phyloP scores from a whole-genome alignment of 228 moss, liverwort and hornwort species.

The Sphagnum magellanicum region DNA sequence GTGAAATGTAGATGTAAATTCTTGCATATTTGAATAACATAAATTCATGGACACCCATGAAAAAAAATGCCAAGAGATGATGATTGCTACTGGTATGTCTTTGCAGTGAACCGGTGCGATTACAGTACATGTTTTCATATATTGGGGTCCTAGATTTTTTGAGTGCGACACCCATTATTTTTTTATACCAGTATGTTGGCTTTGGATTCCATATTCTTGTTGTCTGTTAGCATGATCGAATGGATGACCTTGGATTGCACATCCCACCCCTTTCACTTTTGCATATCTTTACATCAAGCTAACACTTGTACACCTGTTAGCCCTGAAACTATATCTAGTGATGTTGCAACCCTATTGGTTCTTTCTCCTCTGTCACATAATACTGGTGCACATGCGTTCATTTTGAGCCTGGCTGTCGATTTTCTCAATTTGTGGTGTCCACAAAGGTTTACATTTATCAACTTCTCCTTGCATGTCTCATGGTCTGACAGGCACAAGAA shows the following conservation, averaged over 20 bases:
- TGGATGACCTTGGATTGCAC: not conserved
- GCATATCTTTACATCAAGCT: not conserved
- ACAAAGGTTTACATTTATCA: not conserved
- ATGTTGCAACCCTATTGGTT: not conserved
- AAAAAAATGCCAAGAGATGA: too few relatives aligned
- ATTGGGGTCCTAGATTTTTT: constrained; percentile 63
- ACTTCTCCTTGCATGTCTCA: not conserved
- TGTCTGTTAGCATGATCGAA: not conserved
- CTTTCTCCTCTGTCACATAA: not conserved
- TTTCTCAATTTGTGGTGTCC: not conserved
- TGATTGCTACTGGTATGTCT: constrained; percentile 1
- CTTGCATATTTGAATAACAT: not conserved
- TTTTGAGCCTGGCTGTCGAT: not conserved
- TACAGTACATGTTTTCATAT: constrained; percentile 54
- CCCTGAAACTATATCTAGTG: not conserved
- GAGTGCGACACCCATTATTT: constrained; percentile 65
- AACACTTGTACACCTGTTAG: not conserved
- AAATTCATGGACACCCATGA: too few relatives aligned
- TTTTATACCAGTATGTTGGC: constrained; percentile 43
- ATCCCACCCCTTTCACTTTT: not conserved
- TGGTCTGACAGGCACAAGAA: constrained; percentile 15
- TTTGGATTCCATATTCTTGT: not conserved
- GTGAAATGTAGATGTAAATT: not conserved
- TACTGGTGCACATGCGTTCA: not conserved
- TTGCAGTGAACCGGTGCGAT: constrained; percentile 66